phyloP scores from a whole-genome alignment of 257 asterid species.

The Scutellaria baicalensis region DNA sequence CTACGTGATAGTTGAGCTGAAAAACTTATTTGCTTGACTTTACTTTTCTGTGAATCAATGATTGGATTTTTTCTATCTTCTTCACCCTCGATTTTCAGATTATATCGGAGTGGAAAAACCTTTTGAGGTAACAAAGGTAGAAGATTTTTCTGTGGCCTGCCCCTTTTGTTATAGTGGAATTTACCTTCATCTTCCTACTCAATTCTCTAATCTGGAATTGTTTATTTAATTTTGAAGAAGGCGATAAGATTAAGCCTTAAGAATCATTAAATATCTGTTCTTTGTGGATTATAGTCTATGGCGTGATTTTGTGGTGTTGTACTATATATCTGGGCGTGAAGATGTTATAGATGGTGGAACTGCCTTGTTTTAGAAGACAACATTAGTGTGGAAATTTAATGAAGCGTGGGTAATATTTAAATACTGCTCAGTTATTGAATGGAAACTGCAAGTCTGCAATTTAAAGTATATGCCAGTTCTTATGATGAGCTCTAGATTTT shows the following conservation, averaged over 20 bases:
- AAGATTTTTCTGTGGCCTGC: not conserved
- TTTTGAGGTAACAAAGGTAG: not conserved
- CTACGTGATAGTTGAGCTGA: not conserved
- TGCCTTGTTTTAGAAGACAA: too few species aligned
- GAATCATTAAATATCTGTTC: not conserved
- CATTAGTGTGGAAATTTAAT: too few species aligned
- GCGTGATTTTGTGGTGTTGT: not conserved
- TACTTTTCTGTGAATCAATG: not conserved
- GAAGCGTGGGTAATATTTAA: not conserved
- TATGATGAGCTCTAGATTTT: too few species aligned
- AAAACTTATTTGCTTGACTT: not conserved
- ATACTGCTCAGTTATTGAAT: not conserved
- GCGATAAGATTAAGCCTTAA: not conserved
- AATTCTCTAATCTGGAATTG: not conserved
- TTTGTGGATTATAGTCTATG: not conserved
- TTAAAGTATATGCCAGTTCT: too few species aligned
- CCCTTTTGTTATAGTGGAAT: not conserved
- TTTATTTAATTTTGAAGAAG: not conserved
- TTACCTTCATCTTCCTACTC: not conserved
- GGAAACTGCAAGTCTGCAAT: not conserved
- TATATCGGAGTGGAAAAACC: not conserved
- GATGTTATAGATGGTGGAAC: not conserved
- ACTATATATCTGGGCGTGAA: not conserved
- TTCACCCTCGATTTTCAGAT: not conserved
- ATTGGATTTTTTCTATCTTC: not conserved